phyloP scores from a whole-genome alignment of 2,329 filamentous ascomycete genomes.

The Ophiostoma angusticollis region DNA sequence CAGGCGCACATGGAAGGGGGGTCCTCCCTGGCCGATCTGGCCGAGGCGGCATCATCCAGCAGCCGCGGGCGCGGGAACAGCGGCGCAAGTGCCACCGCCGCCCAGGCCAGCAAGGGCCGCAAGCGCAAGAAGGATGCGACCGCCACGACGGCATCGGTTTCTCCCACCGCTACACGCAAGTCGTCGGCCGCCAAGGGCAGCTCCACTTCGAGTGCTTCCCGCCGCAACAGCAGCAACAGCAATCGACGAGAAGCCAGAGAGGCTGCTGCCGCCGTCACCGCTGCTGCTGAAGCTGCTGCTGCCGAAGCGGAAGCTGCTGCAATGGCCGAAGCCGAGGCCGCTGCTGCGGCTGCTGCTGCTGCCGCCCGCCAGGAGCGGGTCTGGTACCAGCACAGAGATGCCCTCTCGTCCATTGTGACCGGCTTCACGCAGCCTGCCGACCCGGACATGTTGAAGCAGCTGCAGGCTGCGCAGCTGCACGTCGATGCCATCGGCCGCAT shows the following conservation, averaged over 20 bases:
- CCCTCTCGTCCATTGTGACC: conserved; percentile 46
- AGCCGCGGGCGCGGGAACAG: conserved; percentile 14
- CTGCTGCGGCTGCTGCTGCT: not conserved
- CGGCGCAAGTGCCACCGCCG: too few species aligned
- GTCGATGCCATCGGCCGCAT: conserved; percentile 41
- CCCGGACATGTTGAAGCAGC: conserved; percentile 38
- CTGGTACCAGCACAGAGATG: conserved; percentile 52
- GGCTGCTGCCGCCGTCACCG: not conserved
- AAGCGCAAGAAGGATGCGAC: conserved; percentile 44
- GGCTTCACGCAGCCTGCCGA: conserved; percentile 37
- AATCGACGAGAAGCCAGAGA: too few species aligned
- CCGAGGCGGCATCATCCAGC: conserved; percentile 9
- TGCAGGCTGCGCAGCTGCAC: conserved; percentile 37
- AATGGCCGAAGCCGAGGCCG: not conserved
- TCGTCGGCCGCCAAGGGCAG: conserved; percentile 15
- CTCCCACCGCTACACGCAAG: conserved; percentile 16
- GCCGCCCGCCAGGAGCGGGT: conserved; percentile 24
- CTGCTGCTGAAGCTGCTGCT: not conserved
- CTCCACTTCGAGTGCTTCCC: conserved; percentile 5
- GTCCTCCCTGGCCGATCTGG: too few species aligned
- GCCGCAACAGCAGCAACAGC: conserved; percentile 20
- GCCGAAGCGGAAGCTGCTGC: conserved; percentile 2
- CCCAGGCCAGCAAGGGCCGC: conserved; percentile 37
- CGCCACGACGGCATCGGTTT: conserved; percentile 23
- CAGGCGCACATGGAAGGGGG: not conserved